phyloP scores from a whole-genome alignment of 768 basidiomycete species.

The Candolleomyces aberdarensis region DNA sequence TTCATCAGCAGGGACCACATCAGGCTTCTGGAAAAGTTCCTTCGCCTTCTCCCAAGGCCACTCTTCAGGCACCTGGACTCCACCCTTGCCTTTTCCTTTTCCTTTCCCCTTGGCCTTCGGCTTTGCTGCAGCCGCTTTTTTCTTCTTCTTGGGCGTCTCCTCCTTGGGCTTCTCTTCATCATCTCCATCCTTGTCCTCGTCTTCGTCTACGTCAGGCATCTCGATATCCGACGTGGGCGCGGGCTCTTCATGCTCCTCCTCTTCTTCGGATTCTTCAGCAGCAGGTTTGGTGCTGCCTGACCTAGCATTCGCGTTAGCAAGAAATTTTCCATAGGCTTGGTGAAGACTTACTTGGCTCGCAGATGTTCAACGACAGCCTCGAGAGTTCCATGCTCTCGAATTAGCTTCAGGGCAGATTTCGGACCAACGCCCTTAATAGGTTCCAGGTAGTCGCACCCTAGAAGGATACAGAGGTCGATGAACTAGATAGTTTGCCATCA shows the following conservation, averaged over 20 bases:
- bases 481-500: constrained; percentile 54
- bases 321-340: neutral
- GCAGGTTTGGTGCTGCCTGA: constrained; percentile 42
- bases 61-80: constrained; percentile 81
- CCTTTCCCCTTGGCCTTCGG: constrained; percentile 35
- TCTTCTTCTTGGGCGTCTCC: constrained; percentile 35
- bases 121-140: constrained; percentile 24
- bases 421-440: constrained; percentile 98
- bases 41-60: constrained; percentile 99
- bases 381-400: constrained; percentile 77
- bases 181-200: constrained; percentile 21
- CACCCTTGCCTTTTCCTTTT: constrained; percentile 71
- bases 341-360: constrained; percentile 59
- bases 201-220: constrained; percentile 29
- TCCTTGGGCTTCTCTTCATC: constrained; percentile 15
- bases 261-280: constrained; percentile 27
- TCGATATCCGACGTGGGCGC: constrained; percentile 47
- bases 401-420: constrained; percentile 90
- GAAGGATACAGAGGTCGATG: constrained; percentile 91
- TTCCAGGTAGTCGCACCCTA: constrained; percentile 98
- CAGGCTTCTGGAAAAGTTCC: constrained; percentile 83
- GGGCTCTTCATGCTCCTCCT: constrained; percentile 34
- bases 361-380: constrained; percentile 74
- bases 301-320: constrained; percentile 24
- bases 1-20: constrained; percentile 82